A percentile compares a stretch with the other conserved stretches of the same genome.
Evolutionary conservation across 306 rosid species (phyloP).

Genomic region (Oemleria cerasiformis): DNA sequence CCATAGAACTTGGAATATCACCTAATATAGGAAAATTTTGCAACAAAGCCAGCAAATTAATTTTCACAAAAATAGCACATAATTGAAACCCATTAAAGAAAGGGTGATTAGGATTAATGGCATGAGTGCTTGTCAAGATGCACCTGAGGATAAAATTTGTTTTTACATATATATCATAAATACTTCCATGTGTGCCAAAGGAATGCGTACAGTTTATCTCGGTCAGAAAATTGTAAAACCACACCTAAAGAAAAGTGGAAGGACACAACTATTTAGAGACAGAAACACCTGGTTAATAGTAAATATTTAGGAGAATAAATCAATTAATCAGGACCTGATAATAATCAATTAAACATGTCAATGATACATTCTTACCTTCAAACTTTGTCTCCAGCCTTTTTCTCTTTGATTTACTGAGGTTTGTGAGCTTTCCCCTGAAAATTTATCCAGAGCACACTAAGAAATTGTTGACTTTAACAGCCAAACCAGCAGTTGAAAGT

Average conservation of each 20-base stretch:
- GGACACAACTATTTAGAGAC: not conserved
- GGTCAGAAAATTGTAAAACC: slow-evolving; percentile 1
- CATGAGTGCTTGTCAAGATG: not conserved
- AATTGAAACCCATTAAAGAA: not conserved
- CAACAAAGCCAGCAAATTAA: not conserved
- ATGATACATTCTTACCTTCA: slow-evolving; percentile 52
- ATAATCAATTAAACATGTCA: slow-evolving; percentile 21
- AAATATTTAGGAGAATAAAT: slow-evolving; percentile 4
- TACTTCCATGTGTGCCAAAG: not conserved
- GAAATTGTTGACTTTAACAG: slow-evolving; percentile 18
- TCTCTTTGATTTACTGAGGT: slow-evolving; percentile 63
- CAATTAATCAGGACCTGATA: slow-evolving; percentile 9
- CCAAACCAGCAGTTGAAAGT: slow-evolving; percentile 27
- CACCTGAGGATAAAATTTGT: not conserved
- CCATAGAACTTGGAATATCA: not conserved
- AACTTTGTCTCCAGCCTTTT: slow-evolving; percentile 62
- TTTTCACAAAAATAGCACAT: not conserved
- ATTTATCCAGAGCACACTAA: slow-evolving; percentile 23
- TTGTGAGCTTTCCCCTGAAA: slow-evolving; percentile 71
- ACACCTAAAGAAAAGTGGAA: not conserved
- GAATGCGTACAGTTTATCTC: slow-evolving; percentile 2
- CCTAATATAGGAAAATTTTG: not conserved
- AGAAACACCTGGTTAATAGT: not conserved
- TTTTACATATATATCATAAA: not conserved
- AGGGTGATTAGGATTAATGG: not conserved